phyloP scores from a whole-genome alignment of 2,329 filamentous ascomycete species.

The Coniochaeta sp. region DNA sequence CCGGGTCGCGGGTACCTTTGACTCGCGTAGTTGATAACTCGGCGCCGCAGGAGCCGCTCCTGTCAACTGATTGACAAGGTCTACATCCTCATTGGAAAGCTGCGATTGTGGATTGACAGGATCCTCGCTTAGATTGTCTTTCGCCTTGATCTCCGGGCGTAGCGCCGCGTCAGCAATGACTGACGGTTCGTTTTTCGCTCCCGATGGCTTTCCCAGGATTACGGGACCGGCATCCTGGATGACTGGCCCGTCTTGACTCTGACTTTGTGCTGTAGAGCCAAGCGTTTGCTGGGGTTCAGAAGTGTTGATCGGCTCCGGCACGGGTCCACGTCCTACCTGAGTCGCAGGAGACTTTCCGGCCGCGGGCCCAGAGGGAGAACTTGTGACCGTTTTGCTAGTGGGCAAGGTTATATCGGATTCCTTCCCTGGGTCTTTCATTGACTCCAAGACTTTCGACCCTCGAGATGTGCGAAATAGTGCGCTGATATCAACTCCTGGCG shows the following conservation, averaged over 20 bases:
- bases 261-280: neutral
- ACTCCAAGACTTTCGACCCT: conserved; percentile 35
- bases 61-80: conserved; percentile 13
- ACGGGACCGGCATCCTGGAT: neutral
- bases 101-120: conserved; percentile 5
- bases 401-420: neutral
- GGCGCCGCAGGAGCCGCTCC: conserved; percentile 17
- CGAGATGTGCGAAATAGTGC: conserved; percentile 38
- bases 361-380: neutral
- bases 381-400: neutral
- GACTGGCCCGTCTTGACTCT: neutral
- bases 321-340: neutral
- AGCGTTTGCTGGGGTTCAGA: neutral
- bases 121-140: neutral
- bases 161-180: neutral
- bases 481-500: conserved; percentile 34
- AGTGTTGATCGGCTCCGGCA: neutral
- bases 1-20: conserved; percentile 80
- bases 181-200: neutral
- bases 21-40: conserved; percentile 72
- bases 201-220: neutral
- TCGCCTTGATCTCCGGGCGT: neutral
- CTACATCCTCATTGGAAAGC: conserved; percentile 17
- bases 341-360: neutral
- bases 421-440: conserved; percentile 13